Base-by-base conservation (phyloP, 1,284 basidiomycete species). In the Cryptococcus jaspeensis region DNA sequence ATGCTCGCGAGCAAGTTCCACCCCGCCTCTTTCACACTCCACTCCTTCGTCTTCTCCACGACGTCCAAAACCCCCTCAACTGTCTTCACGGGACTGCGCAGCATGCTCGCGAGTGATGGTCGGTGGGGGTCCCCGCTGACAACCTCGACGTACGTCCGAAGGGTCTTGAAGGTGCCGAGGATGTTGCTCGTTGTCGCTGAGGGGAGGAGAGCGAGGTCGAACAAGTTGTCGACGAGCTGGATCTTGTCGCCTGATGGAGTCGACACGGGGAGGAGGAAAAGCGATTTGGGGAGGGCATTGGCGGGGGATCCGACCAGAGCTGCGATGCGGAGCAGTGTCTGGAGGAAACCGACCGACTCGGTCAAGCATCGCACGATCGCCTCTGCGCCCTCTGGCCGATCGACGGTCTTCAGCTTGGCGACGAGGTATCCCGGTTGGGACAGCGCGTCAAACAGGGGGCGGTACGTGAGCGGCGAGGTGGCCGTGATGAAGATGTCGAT, bases 1-100 rank as follows among this genome's bases (percentile, higher is more conserved):
- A 91, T 87, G 13, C 90, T 81, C 0, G 88, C 81, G 25, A 95
- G 85, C 66, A 96, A 88, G 57, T 83, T 84, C 92, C 93, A 96
- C 1, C 90, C 84, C 0, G 87, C 83, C 43, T 84, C 84, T 6
- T 89, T 84, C 32, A 91, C 80, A 12, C 73, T 66, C 7, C 53
- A 41, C 22, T 59, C 48, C 18, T 58, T 55, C 12, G 61, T 66
- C 7, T 49, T 55, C 7, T 50, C 57, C 3, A 65, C 62, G 18
- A 65, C 43, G n/a, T 60, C 52, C 8, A 65, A 58, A 16, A 74
- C 55, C 5, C 57, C 59, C 1, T 56, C 49, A 40, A 63, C 68
- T 4, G 70, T 69, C n/a, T 52, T 45, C 13, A 61, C 50, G 5
- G 69, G 65, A 38, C 67, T 55, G 13, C 71, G 66, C 1, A 76